Evolutionary conservation across 768 basidiomycete genomes (phyloP), one percentile per base, ranked within the genome.

Genomic region (Candolleomyces eurysporus): DNA sequence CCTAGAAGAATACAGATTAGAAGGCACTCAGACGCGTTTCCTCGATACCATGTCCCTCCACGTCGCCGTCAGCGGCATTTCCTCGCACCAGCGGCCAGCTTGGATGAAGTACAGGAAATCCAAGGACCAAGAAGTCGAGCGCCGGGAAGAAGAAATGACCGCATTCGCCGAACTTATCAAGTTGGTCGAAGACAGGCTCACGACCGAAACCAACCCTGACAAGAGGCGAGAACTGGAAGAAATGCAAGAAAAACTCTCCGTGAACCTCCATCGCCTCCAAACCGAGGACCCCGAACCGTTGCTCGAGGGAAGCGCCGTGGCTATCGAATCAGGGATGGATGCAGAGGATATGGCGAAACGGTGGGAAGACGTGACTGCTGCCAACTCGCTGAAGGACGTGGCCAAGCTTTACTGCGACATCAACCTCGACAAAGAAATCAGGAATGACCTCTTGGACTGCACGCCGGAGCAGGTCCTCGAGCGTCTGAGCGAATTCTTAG

Each of bases 41-140:
- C 73, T 98, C 53, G 96, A 98, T 71, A 99, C 96, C 0, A 93
- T 99, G 86, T 86, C 94, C 1, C 79, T 99, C 6, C 96, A 99
- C 70, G 89, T 95, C 55, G 94, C 97, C 9, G 90, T 94, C 10
- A 91, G 89, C 62, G 96, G 97, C 7, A 95, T 98, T 59, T 96
- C 95, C 1, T 94, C 93, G 0, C 91, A 94, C 65, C 97, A 98
- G 71, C 87, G 96, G 1, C 94, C 94, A 0, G 90, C 89, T 2
- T 99, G 96, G 96, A 86, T 87, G 77, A 88, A 89, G 68, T 85
- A 94, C 68, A 83, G 87, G 57, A 96, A 96, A 71, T 76, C 80
- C 46, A 88, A 90, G 69, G 79, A 81, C 52, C 75, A 75, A 43
- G 82, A 81, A 62, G 67, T 79, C 57, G 82, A 85, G 66, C 83